These are phyloP conservation scores for Sordariomycetes sp. DNA, from an alignment of 2,329 filamentous ascomycete genomes.

Conservation along the genomic window DNA sequence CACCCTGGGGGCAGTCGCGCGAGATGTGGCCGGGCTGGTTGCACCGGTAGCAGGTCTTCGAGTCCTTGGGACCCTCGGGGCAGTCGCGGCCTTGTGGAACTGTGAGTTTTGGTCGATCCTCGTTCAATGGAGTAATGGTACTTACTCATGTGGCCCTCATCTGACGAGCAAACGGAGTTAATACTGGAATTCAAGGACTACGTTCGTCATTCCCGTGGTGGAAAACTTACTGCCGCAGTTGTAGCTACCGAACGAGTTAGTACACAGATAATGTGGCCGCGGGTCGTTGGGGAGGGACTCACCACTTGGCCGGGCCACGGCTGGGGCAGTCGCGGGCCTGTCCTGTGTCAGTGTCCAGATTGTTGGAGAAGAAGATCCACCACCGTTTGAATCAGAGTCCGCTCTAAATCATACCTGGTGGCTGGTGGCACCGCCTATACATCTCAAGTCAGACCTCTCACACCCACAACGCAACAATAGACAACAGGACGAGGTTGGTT, in stretches of 20 bases:
- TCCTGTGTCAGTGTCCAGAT: conserved; percentile 10
- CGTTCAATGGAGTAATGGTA: conserved; percentile 10
- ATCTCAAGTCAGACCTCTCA: conserved; percentile 12
- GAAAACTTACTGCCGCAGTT: conserved; percentile 62
- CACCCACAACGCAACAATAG: conserved; percentile 3
- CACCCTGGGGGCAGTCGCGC: conserved; percentile 63
- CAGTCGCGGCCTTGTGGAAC: conserved; percentile 68
- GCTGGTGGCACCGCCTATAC: conserved; percentile 57
- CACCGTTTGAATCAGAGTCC: conserved; percentile 3
- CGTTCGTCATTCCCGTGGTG: not conserved
- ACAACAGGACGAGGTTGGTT: not conserved
- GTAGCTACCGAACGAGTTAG: conserved; percentile 45
- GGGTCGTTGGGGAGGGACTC: conserved; percentile 21
- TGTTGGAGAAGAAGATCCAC: conserved; percentile 8
- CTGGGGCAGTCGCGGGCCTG: conserved; percentile 80
- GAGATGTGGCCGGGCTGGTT: conserved; percentile 83
- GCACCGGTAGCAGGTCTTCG: conserved; percentile 66
- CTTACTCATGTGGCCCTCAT: conserved; percentile 70
- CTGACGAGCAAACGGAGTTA: conserved; percentile 18
- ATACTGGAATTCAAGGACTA: not conserved
- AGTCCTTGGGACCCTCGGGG: conserved; percentile 80
- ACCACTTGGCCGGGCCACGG: conserved; percentile 76
- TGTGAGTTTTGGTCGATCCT: not conserved
- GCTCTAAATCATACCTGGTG: conserved; percentile 55
- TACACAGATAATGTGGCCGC: not conserved